A percentile compares a stretch with the other conserved stretches of the same genome.
Evolutionary conservation across 2,329 filamentous ascomycete species (phyloP).

Genomic region (Scytalidium lignicola): DNA sequence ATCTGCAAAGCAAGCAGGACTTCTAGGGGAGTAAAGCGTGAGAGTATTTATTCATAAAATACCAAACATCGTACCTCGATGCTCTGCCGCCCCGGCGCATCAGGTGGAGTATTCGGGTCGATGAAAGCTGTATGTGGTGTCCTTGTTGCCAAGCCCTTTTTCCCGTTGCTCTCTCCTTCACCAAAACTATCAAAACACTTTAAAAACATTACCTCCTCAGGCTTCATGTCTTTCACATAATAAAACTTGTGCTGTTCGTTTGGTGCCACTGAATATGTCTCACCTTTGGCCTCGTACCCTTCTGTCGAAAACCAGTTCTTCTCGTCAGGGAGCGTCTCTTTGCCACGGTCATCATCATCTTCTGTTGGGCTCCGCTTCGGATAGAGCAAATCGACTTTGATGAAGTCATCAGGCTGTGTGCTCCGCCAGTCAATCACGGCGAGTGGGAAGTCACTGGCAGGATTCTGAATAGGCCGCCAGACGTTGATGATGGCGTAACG

Average conservation of each 20-base stretch:
- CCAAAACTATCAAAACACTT: conserved; percentile 67
- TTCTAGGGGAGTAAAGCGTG: neutral
- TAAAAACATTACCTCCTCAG: conserved; percentile 66
- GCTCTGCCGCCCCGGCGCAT: conserved; percentile 69
- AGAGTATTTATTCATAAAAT: conserved; percentile 37
- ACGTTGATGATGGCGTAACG: conserved; percentile 81
- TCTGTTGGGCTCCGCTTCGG: conserved; percentile 41
- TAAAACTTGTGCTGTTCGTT: conserved; percentile 56
- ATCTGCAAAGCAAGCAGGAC: too few relatives aligned
- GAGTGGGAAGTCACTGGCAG: conserved; percentile 52
- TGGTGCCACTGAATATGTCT: conserved; percentile 55
- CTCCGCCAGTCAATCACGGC: conserved; percentile 51
- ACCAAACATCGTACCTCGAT: conserved; percentile 82
- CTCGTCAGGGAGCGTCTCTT: conserved; percentile 50
- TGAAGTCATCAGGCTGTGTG: conserved; percentile 57
- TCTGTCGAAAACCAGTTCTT: conserved; percentile 41
- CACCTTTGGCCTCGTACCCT: conserved; percentile 58
- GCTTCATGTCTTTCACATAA: conserved; percentile 67
- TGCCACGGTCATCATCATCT: conserved; percentile 41
- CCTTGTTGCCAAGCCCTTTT: conserved; percentile 31
- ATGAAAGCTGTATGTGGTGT: conserved; percentile 70
- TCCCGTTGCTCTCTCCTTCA: conserved; percentile 36
- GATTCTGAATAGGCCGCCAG: conserved; percentile 56
- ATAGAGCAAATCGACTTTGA: conserved; percentile 71
- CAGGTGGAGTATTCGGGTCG: conserved; percentile 63